Evolutionary conservation across 257 asterid species (phyloP).

Genomic region (Plantago major): DNA sequence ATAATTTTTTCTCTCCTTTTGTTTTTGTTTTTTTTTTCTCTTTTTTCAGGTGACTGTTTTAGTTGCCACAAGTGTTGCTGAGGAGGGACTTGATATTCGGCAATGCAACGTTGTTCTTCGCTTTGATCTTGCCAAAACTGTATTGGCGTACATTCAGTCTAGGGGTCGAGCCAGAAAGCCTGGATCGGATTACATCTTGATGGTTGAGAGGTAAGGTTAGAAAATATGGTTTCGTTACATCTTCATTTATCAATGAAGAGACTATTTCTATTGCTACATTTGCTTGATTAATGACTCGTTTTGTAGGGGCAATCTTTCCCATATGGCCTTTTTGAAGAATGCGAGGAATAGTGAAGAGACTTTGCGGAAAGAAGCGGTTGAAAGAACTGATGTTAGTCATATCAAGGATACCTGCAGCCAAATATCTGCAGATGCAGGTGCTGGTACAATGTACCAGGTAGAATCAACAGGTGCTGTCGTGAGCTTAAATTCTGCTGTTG

Average conservation of each 20-base stretch:
- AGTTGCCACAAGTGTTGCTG: conserved; percentile 99
- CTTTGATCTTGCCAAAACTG: conserved; percentile 99
- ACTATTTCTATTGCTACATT: background rate
- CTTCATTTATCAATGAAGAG: conserved; percentile 18
- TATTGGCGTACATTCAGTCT: conserved; percentile 95
- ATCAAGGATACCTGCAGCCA: conserved; percentile 57
- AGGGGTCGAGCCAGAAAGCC: conserved; percentile 99
- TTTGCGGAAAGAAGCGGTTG: conserved; percentile 93
- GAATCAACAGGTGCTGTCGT: conserved; percentile 99
- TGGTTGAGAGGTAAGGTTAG: conserved; percentile 88
- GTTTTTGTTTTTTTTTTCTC: conserved; percentile 19
- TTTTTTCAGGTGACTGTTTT: conserved; percentile 76
- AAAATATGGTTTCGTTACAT: conserved; percentile 15
- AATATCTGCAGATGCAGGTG: conserved; percentile 50
- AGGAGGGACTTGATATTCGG: conserved; percentile 98
- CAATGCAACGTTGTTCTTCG: conserved; percentile 99
- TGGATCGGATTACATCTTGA: conserved; percentile 96
- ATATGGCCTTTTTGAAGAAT: conserved; percentile 82
- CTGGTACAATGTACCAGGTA: conserved; percentile 74
- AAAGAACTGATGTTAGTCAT: conserved; percentile 97
- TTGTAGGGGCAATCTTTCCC: conserved; percentile 82
- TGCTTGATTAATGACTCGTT: conserved; percentile 22
- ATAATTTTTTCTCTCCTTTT: conserved; percentile 15
- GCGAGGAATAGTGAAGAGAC: conserved; percentile 98
- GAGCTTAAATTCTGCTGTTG: conserved; percentile 99